A percentile compares a stretch with the other conserved stretches of the same genome.
Evolutionary conservation across 1,139 yeast species (phyloP).

Genomic region (Pichiaceae sp.): DNA sequence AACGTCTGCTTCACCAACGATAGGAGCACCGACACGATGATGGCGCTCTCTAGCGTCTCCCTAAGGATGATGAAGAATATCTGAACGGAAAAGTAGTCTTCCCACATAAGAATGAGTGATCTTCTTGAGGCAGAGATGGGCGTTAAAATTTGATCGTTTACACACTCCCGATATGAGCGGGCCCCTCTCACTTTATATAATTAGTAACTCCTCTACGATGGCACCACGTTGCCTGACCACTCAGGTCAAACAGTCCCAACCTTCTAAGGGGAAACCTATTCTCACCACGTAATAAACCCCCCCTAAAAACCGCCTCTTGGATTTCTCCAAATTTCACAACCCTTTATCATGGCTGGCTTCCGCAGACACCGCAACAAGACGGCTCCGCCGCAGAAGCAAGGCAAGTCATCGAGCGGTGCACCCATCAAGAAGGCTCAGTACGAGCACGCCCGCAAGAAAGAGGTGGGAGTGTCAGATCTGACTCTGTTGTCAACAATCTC

Average conservation of each 20-base stretch:
- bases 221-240: too few species aligned
- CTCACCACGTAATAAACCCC: too few species aligned
- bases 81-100: constrained; percentile 58
- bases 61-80: constrained; percentile 83
- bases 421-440: constrained; percentile 83
- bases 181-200: too few species aligned
- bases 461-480: constrained; percentile 94
- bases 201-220: too few species aligned
- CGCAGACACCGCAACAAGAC: constrained; percentile 55
- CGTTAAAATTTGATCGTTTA: neutral
- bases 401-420: constrained; percentile 23
- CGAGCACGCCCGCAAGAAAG: constrained; percentile 82
- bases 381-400: constrained; percentile 47
- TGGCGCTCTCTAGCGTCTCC: constrained; percentile 83
- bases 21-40: constrained; percentile 74
- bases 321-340: too few species aligned
- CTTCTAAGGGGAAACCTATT: too few species aligned
- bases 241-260: too few species aligned
- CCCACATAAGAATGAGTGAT: constrained; percentile 21
- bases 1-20: constrained; percentile 69
- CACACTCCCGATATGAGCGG: neutral
- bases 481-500: constrained; percentile 82
- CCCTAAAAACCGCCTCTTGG: too few species aligned
- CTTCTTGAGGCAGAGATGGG: neutral
- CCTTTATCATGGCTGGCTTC: constrained; percentile 18